Conservation (phyloP, 2,329 filamentous ascomycete genomes). For the Claviceps paspali region DNA sequence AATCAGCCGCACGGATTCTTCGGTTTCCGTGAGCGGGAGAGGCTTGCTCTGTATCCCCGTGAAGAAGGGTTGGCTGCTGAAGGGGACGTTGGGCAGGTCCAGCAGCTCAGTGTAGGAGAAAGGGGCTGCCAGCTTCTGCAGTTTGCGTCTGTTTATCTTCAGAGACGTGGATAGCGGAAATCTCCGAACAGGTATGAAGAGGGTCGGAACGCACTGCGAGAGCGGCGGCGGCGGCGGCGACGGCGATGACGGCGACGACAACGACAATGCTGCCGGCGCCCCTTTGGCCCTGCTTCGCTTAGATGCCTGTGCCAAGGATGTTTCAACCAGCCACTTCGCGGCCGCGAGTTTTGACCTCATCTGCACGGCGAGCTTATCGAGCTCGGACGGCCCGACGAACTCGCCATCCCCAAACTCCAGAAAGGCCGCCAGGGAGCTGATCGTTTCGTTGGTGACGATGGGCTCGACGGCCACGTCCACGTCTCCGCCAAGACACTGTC, state of each 20-base stretch:
- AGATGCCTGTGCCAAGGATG: constrained; percentile 20
- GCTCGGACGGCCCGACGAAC: constrained; percentile 21
- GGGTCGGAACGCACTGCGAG: constrained; percentile 27
- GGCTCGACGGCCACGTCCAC: constrained; percentile 34
- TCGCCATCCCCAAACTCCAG: constrained; percentile 29
- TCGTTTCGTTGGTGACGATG: constrained; percentile 28
- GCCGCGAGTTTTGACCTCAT: constrained; percentile 28
- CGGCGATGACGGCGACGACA: constrained; percentile 13
- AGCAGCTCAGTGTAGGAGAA: constrained; percentile 28
- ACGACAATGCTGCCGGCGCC: constrained; percentile 14
- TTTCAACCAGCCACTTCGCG: constrained; percentile 28
- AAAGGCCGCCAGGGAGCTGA: constrained; percentile 30
- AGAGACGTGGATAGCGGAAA: constrained; percentile 34
- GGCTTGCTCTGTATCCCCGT: constrained; percentile 26
- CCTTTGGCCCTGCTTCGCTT: constrained; percentile 4
- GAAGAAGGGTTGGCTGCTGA: constrained; percentile 19
- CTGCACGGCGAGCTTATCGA: constrained; percentile 21
- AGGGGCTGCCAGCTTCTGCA: constrained; percentile 28
- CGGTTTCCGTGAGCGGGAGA: constrained; percentile 30
- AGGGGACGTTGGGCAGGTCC: constrained; percentile 17
- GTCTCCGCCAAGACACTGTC: constrained; percentile 28
- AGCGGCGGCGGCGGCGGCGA: constrained; percentile 14
- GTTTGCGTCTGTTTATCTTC: constrained; percentile 32
- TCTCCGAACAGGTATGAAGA: constrained; percentile 31
- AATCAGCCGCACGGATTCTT: constrained; percentile 30